Base-by-base conservation (phyloP, 2,329 filamentous ascomycete species). In the Talaromyces sp. region DNA sequence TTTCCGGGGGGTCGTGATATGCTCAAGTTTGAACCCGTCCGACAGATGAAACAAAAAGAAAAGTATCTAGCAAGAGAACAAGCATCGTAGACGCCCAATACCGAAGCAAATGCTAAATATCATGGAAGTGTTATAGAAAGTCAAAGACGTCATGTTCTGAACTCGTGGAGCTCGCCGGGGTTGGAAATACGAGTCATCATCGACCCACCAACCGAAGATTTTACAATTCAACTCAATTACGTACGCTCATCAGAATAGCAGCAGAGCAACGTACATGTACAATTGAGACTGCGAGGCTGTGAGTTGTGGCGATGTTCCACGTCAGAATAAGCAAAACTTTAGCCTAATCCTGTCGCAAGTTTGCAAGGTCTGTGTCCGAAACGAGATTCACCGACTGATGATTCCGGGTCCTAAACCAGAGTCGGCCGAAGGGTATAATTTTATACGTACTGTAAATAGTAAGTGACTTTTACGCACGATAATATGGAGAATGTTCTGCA, bases 131-230 rank as follows among this genome's bases (percentile, higher is more conserved):
- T 21, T 48, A 3, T 12, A 58, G 18, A 18, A 14, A 59, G 57
- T 59, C 57, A 21, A 48, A 39, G 57, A 59, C 44, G 44, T 50
- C 42, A 59, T 59, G n/a, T n/a, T 18, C 2, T n/a, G 14, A 16
- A 14, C 28, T 33, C 8, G 42, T 39, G 35, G 31, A 16, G 33
- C 48, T 39, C 57, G 57, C 44, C 42, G 57, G 44, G 16, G 16
- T 59, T 59, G 57, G 44, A 39, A 59, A 59, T 59, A 59, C 31
- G 35, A 18, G 48, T 18, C 48, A 44, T 57, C 18, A 18, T 28
- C 21, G 23, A 58, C 11, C 50, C 21, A 35, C 50, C n/a, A 21
- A 21, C 50, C 31, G 50, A n/a, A 54, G 50, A 35, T 37, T 54
- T 35, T 35, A 52, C 8, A 2, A 11, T n/a, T 33, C 28, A 33